Conservation (phyloP, 768 basidiomycete species). For the Lyophyllum shimeji region DNA sequence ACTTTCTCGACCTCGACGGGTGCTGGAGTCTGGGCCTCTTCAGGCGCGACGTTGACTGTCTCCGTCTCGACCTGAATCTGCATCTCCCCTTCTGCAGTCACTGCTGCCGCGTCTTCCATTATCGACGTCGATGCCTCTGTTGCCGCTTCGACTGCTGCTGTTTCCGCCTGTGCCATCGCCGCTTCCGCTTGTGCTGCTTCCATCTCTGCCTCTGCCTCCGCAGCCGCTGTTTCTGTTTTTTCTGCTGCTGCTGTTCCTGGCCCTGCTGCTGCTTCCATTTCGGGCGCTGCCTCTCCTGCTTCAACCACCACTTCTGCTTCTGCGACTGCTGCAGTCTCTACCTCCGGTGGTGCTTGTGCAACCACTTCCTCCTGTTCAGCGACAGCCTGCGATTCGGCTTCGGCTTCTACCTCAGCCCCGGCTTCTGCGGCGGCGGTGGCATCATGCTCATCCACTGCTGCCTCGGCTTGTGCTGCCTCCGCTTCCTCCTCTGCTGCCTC, state of each 20-base stretch:
- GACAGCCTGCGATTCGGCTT: too few relatives aligned
- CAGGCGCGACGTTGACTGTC: background rate
- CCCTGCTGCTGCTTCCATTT: background rate
- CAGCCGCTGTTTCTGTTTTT: background rate
- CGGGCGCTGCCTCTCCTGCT: too few relatives aligned
- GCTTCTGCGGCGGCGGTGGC: too few relatives aligned
- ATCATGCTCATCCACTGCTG: too few relatives aligned
- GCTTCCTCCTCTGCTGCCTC: too few relatives aligned
- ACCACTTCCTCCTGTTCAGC: too few relatives aligned
- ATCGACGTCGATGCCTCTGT: slow-evolving; percentile 1
- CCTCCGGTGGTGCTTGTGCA: too few relatives aligned
- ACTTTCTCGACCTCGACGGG: slow-evolving; percentile 24
- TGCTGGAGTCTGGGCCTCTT: background rate
- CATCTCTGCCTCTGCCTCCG: background rate
- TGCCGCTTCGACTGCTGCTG: background rate
- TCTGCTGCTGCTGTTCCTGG: background rate
- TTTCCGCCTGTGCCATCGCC: background rate
- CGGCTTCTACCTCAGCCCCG: too few relatives aligned
- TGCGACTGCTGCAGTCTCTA: too few relatives aligned
- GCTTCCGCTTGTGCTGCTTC: background rate
- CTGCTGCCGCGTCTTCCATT: background rate
- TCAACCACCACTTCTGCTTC: too few relatives aligned
- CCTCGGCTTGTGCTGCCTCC: background rate
- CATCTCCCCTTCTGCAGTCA: background rate
- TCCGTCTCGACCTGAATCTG: background rate